phyloP scores from a whole-genome alignment of 2,329 filamentous ascomycete species.

The Calonectria leucothoes region DNA sequence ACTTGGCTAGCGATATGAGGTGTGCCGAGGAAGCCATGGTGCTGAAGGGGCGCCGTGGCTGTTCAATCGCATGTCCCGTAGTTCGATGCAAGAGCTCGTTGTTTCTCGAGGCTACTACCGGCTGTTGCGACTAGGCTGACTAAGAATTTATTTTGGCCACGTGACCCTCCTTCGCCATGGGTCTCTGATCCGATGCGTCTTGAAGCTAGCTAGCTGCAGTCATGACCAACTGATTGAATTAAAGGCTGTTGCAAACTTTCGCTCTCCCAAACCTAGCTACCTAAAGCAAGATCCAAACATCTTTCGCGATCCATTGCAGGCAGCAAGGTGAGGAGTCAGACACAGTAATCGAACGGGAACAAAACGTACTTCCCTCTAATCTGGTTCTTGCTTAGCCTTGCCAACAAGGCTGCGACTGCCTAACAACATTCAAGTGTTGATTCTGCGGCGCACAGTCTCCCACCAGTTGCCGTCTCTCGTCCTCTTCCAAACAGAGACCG shows the following conservation, averaged over 20 bases:
- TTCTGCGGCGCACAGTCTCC: not conserved
- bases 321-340: not conserved
- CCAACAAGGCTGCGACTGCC: constrained; percentile 16
- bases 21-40: constrained; percentile 52
- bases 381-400: constrained; percentile 37
- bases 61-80: constrained; percentile 28
- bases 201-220: not conserved
- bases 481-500: not conserved
- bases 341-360: not conserved
- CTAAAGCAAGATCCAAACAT: not conserved
- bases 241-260: not conserved
- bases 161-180: not conserved
- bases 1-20: constrained; percentile 72
- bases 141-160: not conserved
- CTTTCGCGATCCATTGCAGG: not conserved
- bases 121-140: constrained; percentile 31
- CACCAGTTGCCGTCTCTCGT: not conserved
- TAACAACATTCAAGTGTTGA: constrained; percentile 17
- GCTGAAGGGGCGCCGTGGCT: constrained; percentile 29
- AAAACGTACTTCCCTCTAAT: not conserved
- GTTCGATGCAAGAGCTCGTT: constrained; percentile 5
- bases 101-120: constrained; percentile 35
- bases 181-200: not conserved
- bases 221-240: not conserved
- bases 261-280: not conserved